phyloP scores from a whole-genome alignment of 306 rosid genomes.

The Begonia masoniana region DNA sequence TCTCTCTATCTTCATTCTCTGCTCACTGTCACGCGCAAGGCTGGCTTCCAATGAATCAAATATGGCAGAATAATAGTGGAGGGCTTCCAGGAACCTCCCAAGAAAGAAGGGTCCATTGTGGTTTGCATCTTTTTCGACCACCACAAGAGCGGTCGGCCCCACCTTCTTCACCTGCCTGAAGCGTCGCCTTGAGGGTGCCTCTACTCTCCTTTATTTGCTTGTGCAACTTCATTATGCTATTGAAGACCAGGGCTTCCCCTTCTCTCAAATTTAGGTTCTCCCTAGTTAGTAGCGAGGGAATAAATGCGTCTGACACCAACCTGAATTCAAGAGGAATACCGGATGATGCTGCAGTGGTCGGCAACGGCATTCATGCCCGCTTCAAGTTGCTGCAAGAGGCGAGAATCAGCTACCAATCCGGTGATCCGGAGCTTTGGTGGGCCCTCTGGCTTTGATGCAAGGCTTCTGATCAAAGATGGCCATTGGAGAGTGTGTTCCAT shows the following conservation, averaged over 20 bases:
- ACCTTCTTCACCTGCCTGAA: conserved; percentile 54
- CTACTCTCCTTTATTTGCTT: conserved; percentile 57
- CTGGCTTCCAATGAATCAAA: conserved; percentile 60
- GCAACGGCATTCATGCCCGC: conserved; percentile 31
- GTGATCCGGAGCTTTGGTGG: conserved; percentile 50
- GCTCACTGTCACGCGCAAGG: conserved; percentile 36
- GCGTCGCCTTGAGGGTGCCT: conserved; percentile 47
- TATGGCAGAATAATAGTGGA: conserved; percentile 72
- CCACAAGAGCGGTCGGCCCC: conserved; percentile 33
- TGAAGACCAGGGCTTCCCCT: conserved; percentile 49
- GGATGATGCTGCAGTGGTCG: conserved; percentile 44
- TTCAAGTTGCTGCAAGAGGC: conserved; percentile 17
- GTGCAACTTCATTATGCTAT: conserved; percentile 49
- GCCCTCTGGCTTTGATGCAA: conserved; percentile 54
- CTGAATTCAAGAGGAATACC: conserved; percentile 36
- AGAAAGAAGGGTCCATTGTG: conserved; percentile 81
- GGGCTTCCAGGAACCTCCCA: conserved; percentile 62
- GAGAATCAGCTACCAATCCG: conserved; percentile 20
- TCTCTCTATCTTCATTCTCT: conserved; percentile 58
- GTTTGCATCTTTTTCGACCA: conserved; percentile 74
- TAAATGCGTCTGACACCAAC: conserved; percentile 26
- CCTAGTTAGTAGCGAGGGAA: conserved; percentile 35
- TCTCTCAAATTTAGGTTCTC: conserved; percentile 54
- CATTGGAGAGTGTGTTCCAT: conserved; percentile 66
- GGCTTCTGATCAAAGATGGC: conserved; percentile 61